Percentiles rank a stretch among this genome's conserved stretches.
Evolutionary conservation across 148 eudicot genomes (phyloP).

Genomic region (Dysphania ambrosioides): DNA sequence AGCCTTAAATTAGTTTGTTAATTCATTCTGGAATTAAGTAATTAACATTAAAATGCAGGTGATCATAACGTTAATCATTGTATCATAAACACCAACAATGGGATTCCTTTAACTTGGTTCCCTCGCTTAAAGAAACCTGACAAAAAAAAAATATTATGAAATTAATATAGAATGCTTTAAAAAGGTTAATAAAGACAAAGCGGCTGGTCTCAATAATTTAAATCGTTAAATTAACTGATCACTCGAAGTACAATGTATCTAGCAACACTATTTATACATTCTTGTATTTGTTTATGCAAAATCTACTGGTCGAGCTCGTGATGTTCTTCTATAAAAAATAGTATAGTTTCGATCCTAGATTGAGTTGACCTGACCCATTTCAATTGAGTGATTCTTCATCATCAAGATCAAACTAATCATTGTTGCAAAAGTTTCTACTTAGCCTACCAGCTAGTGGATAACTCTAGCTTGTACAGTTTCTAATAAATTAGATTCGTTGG

Average conservation of each 20-base stretch:
- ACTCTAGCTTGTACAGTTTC: not conserved
- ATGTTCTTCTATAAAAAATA: not conserved
- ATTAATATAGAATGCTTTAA: not conserved
- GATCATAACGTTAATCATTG: conserved; percentile 13
- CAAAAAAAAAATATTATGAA: conserved; percentile 17
- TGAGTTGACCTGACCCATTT: conserved; percentile 20
- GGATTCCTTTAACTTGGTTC: conserved; percentile 19
- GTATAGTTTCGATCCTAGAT: conserved; percentile 29
- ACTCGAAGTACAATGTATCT: conserved; percentile 27
- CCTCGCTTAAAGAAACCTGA: conserved; percentile 16
- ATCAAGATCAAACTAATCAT: conserved; percentile 1
- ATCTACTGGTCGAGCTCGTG: not conserved
- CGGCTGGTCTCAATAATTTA: conserved; percentile 16
- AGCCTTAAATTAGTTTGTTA: too few relatives aligned
- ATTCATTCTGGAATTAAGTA: not conserved
- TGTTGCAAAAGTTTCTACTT: conserved; percentile 9
- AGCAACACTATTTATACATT: conserved; percentile 2
- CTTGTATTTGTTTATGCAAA: conserved; percentile 1
- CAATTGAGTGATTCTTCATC: not conserved
- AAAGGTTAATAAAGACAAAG: conserved; percentile 11
- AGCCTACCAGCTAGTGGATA: not conserved
- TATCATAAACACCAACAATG: conserved; percentile 22
- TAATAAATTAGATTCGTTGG: not conserved
- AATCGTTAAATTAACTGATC: conserved; percentile 4
- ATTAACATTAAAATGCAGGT: not conserved